These are phyloP conservation scores for Tylopilus cervinicoccineus DNA, from an alignment of 768 basidiomycete species.

Conservation along the genomic window DNA sequence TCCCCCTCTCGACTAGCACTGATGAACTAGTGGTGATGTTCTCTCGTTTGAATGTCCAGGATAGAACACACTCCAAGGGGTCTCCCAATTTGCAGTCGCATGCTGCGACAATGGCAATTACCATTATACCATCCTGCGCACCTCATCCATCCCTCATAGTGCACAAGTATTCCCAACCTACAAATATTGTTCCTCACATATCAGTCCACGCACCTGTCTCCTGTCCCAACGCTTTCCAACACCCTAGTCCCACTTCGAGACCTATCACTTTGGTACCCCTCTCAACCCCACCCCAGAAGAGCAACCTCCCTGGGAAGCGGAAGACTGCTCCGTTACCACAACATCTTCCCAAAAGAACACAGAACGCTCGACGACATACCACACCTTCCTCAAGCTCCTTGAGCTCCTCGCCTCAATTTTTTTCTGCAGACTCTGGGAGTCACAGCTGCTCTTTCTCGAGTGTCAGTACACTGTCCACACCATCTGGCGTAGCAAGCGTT, in stretches of 20 bases:
- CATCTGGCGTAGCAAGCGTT: neutral
- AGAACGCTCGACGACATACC: neutral
- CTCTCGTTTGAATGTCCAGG: constrained; percentile 16
- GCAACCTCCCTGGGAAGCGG: neutral
- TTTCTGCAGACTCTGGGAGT: neutral
- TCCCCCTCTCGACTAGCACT: neutral
- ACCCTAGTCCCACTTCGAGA: neutral
- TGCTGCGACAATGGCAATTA: constrained; percentile 18
- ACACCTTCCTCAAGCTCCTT: constrained; percentile 9
- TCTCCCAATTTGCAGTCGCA: neutral
- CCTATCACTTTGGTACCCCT: constrained; percentile 10
- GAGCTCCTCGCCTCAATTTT: constrained; percentile 1
- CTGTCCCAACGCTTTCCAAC: constrained; percentile 1
- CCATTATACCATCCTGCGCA: constrained; percentile 16
- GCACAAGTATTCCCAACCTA: neutral
- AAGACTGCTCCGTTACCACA: constrained; percentile 9
- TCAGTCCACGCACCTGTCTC: neutral
- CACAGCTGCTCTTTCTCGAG: constrained; percentile 3
- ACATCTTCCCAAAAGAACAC: neutral
- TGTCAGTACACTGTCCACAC: neutral
- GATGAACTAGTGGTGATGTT: neutral
- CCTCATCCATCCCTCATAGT: constrained; percentile 15
- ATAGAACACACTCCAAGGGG: neutral
- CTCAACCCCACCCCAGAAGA: neutral
- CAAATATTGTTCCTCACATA: neutral